Base-by-base conservation (phyloP, 768 basidiomycete genomes). In the Leccinellum rugosiceps region DNA sequence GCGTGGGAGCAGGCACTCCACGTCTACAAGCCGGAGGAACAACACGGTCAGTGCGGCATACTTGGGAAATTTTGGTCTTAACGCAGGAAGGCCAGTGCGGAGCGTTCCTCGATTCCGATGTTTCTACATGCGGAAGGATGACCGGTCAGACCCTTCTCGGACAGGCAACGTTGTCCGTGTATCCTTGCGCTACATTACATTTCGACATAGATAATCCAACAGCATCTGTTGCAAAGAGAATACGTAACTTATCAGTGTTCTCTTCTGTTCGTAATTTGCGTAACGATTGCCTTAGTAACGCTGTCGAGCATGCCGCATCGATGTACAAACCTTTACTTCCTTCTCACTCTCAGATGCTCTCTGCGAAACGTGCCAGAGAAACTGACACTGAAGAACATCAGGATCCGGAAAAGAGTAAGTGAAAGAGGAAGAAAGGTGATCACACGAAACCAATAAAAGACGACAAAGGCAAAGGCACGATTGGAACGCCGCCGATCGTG, bases 1-100 rank as follows among this genome's bases (percentile, higher is more conserved):
- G 90, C 85, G 61, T 92, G 90, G 90, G 90, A 92, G 71, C 84
- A 83, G 68, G 88, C 91, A 75, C 78, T 90, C 46, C 78, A 58
- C 78, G 72, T 73, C 77, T 63, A 75, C 75, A 70, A 87, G 83
- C 72, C 81, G 80, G 53, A 69, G 74, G 56, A 75, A 69, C 53
- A 80, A 72, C 48, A 70, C 64, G 23, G 68, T 70, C 49, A n/a
- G n/a, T n/a, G n/a, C n/a, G n/a, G n/a, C n/a, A 76, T 80, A 70
- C 56, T 76, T n/a, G 72, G 69, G 41, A 43, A 43, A n/a, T 63
- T 72, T 35, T 49, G 58, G 52, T 63, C 68, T 9, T 66, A 62
- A 44, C 67, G 70, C 50, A 72, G 64, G 67, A 68, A 69, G 57
- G 41, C 50, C 50, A 46, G 65, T 52, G 52, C 50, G 31, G 61